Base-by-base conservation (phyloP, 108 stramenopile genomes). In the Pseudonitzschia delicatissima region DNA sequence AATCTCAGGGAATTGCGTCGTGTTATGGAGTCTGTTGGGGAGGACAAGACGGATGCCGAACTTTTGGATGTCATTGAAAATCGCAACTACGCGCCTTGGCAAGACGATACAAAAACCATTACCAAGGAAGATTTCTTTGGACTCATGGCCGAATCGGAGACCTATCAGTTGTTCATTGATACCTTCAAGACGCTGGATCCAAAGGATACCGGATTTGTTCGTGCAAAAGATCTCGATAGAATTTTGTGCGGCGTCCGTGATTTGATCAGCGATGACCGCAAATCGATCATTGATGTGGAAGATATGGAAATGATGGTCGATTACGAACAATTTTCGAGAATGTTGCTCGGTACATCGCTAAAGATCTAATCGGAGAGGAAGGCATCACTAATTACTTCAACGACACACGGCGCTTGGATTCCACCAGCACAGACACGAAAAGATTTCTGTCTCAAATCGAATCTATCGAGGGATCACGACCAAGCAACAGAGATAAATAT, bases 121-220 rank as follows among this genome's bases (percentile, higher is more conserved):
- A 79, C 69, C 45, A 66, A 72, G 17, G 34, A 69, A 5, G 92
- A 89, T 40, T 94, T 94, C 66, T 77, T 91, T 77, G 92, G 89
- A 9, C 76, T 94, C 45, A 94, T 94, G 86, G 92, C 92, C 33
- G 89, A 94, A 64, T 87, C 87, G 0, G 92, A 94, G 58, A 89
- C 89, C 36, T 91, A 85, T 64, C 73, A 87, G 49, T 73, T 94
- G 64, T 94, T 94, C 68, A 62, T 76, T 36, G 92, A 94, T 27
- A 91, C 89, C 0, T 94, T 94, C 65, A 42, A 68, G 23, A 70
- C 79, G 26, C 77, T 94, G 53, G 92, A 94, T 76, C 68, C 48
- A 20, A 47, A 85, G 21, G 82, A 88, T 55, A 74, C 80, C 3
- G 92, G 92, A 17, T 93, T 81, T 75, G 83, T 93, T 12, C 75